Evolutionary conservation across 345 rosid genomes (phyloP), one percentile per base, ranked within the genome.

Genomic region (Excoecaria agallocha): DNA sequence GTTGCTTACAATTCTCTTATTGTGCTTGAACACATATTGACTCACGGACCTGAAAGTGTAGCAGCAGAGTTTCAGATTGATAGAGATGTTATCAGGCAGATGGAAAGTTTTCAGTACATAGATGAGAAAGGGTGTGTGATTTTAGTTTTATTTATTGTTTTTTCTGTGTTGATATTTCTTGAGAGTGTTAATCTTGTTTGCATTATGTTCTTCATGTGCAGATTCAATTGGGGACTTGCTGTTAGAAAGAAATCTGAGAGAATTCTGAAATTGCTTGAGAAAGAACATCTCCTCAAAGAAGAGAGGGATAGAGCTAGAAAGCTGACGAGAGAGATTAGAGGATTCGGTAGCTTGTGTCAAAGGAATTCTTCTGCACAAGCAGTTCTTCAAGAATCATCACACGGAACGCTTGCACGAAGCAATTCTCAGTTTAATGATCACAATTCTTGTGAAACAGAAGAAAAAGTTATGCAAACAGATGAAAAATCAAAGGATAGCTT

Each of bases 21-120:
- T 73, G 85, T 94, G 30, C 87, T 94, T 67, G 97, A 94, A 43
- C 95, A 82, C 79, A 79, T 92, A 77, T 74, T 94, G 82, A 94
- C 97, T 81, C 98, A 92, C 65, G 98, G 98, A 76, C 98, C 97
- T 1, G 98, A 89, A 65, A 94, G 98, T 60, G 90, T 86, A 15
- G 86, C 91, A 3, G 85, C 85, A 66, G 98, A 92, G 82, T 92
- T 94, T 73, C 93, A 87, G 81, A 70, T 60, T 54, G 93, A 90
- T 75, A 83, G 13, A 71, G 87, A 83, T 66, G 84, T 84, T 35
- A 86, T 94, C 73, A 39, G 69, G 54, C 80, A 87, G 75, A 85
- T 85, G 83, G 84, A 75, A 73, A 70, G 79, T 68, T 94, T 94
- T 78, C 93, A 92, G 81, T 84, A 80, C 45, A 85, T 87, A 13